Percentiles rank a stretch among this genome's conserved stretches.
Conservation (phyloP, 2,329 filamentous ascomycete genomes). For the Phialocephala subalpina region DNA sequence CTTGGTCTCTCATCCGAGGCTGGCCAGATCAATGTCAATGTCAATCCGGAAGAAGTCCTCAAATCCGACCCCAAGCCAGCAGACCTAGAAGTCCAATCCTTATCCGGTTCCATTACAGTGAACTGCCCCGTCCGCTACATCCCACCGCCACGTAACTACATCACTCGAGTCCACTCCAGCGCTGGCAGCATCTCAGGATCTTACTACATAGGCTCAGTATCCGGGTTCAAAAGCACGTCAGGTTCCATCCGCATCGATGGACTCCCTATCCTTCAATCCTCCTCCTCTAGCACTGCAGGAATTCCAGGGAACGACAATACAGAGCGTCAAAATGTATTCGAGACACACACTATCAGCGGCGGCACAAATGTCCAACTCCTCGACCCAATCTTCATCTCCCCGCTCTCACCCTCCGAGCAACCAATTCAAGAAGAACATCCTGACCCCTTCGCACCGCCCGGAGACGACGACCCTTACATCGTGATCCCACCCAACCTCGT, state of each 20-base stretch:
- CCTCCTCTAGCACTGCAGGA: too few species aligned
- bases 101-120: constrained; percentile 37
- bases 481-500: constrained; percentile 20
- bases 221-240: constrained; percentile 34
- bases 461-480: constrained; percentile 34
- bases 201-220: constrained; percentile 38
- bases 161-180: constrained; percentile 37
- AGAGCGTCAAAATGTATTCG: constrained; percentile 27
- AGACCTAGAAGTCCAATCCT: constrained; percentile 35
- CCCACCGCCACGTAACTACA: constrained; percentile 41
- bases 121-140: constrained; percentile 32
- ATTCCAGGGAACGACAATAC: constrained; percentile 16
- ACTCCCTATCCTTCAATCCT: constrained; percentile 36
- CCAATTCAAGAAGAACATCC: constrained; percentile 12
- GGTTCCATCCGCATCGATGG: constrained; percentile 32
- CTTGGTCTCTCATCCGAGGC: constrained; percentile 37
- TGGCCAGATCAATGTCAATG: constrained; percentile 33
- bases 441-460: constrained; percentile 22
- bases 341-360: constrained; percentile 39
- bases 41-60: constrained; percentile 34
- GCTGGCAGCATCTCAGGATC: constrained; percentile 38
- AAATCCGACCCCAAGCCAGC: constrained; percentile 37
- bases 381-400: constrained; percentile 38
- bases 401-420: constrained; percentile 16
- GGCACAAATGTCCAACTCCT: constrained; percentile 33